Base-by-base conservation (phyloP, 2,329 filamentous ascomycete genomes). In the Epichloe uncinata region DNA sequence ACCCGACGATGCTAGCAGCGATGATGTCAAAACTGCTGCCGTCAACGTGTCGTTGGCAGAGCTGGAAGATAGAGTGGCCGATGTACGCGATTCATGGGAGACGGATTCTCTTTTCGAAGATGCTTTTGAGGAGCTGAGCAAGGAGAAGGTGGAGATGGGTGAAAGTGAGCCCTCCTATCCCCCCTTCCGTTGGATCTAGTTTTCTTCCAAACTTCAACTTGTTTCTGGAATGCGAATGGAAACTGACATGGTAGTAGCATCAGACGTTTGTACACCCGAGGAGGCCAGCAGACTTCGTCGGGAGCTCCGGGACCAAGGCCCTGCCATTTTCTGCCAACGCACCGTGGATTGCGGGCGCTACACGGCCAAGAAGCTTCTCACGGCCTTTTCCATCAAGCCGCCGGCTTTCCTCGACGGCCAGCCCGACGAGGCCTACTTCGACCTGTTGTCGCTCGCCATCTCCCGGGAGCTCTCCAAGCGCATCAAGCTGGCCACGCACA, bases 401-500 rank as follows among this genome's bases (percentile, higher is more conserved):
- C 87, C 87, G 2, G 66, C 72, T 37, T 89, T 88, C 61, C 77
- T 95, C 13, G 81, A 89, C 35, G 84, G 81, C 38, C 51, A 60
- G 49, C 57, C 63, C 40, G 88, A 95, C 62, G 79, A 87, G 48
- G 75, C 78, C 34, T 93, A 87, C 65, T 85, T 85, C 64, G 74
- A 77, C 52, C 71, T 95, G 48, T 73, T 97, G 26, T 84, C 82
- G 43, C 73, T 88, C 34, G 87, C 84, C 49, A 83, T 96, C 57
- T 81, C 79, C 52, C 80, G 89, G 47, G 89, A 95, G 66, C 75
- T 94, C 57, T 79, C 79, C 49, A 93, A 87, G 67, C 82, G 91
- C 45, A 79, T 81, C 55, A 95, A 95, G 65, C 73, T 97, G 47
- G 64, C 73, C 20, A 73, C 83, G 53, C 90, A 87, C 74, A 95